These are phyloP conservation scores for Colletotrichum orchidophilum DNA, from an alignment of 2,329 filamentous ascomycete species.

Conservation along the genomic window DNA sequence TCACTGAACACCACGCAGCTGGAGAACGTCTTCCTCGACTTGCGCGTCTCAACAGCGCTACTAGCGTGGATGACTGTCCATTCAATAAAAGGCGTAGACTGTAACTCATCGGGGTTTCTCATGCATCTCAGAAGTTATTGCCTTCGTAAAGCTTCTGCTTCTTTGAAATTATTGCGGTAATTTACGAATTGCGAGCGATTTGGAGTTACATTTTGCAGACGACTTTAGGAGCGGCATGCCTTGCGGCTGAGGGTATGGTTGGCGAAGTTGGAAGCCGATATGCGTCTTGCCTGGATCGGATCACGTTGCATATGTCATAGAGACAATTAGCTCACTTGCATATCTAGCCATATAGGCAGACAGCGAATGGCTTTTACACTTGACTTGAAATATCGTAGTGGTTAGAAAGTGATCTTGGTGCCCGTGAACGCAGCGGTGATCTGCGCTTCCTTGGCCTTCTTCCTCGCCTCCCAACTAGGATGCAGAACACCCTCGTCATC, in stretches of 20 bases:
- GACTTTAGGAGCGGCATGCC: too few relatives aligned
- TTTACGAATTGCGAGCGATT: not conserved
- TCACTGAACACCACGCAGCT: too few relatives aligned
- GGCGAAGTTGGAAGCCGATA: not conserved
- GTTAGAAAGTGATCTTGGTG: slow-evolving; percentile 57
- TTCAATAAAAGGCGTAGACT: not conserved
- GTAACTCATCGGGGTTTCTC: not conserved
- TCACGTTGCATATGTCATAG: not conserved
- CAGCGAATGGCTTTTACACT: not conserved
- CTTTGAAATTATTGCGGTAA: not conserved
- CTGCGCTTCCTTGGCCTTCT: slow-evolving; percentile 67
- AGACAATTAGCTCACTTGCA: not conserved
- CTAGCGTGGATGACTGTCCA: not conserved
- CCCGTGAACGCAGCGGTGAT: slow-evolving; percentile 63
- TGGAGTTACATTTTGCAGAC: too few relatives aligned
- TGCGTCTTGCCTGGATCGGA: not conserved
- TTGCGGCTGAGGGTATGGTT: too few relatives aligned
- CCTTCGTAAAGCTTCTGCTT: not conserved
- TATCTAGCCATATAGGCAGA: not conserved
- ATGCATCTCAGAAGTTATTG: not conserved
- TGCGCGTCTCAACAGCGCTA: not conserved
- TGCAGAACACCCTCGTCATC: slow-evolving; percentile 66
- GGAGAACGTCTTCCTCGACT: not conserved
- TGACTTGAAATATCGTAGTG: not conserved
- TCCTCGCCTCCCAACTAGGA: slow-evolving; percentile 72